These are phyloP conservation scores for Macroventuria anomochaeta DNA, from an alignment of 2,329 filamentous ascomycete species.

Conservation along the genomic window DNA sequence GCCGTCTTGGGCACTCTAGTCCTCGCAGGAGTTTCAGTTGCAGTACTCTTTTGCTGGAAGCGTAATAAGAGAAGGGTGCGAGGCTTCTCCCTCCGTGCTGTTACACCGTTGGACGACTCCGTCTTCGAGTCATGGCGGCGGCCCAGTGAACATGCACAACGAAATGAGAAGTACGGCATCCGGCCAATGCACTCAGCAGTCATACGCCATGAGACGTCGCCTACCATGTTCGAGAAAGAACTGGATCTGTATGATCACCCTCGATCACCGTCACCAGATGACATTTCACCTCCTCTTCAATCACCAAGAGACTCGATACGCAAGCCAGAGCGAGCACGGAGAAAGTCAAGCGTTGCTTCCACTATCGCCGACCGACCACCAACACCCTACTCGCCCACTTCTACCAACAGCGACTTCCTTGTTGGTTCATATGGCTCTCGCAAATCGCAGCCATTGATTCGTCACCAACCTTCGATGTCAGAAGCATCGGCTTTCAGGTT, in stretches of 20 bases:
- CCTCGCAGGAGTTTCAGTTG: slow-evolving; percentile 33
- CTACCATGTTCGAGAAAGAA: slow-evolving; percentile 46
- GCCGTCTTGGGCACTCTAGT: slow-evolving; percentile 44
- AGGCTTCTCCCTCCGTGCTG: slow-evolving; percentile 46
- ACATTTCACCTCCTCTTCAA: slow-evolving; percentile 25
- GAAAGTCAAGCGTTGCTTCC: slow-evolving; percentile 45
- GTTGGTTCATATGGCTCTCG: slow-evolving; percentile 34
- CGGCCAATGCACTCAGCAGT: slow-evolving; percentile 35
- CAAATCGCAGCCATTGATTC: slow-evolving; percentile 37
- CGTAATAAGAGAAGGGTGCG: slow-evolving; percentile 43
- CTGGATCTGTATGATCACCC: slow-evolving; percentile 35
- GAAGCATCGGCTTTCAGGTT: slow-evolving; percentile 49
- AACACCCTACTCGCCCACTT: slow-evolving; percentile 49
- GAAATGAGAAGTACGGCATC: slow-evolving; percentile 46
- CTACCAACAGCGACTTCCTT: slow-evolving; percentile 36
- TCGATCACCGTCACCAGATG: slow-evolving; percentile 37
- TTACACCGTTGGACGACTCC: slow-evolving; percentile 50
- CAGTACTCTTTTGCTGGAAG: slow-evolving; percentile 43
- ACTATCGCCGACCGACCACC: slow-evolving; percentile 48
- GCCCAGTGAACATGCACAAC: slow-evolving; percentile 47
- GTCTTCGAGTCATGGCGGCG: slow-evolving; percentile 51
- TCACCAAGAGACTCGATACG: slow-evolving; percentile 40
- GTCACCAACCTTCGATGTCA: slow-evolving; percentile 48
- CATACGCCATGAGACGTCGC: slow-evolving; percentile 35
- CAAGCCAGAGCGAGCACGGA: slow-evolving; percentile 41